Percentiles rank a stretch among this genome's conserved stretches.
Conservation (phyloP, 805 yeast species). For the Priceomyces medius region DNA sequence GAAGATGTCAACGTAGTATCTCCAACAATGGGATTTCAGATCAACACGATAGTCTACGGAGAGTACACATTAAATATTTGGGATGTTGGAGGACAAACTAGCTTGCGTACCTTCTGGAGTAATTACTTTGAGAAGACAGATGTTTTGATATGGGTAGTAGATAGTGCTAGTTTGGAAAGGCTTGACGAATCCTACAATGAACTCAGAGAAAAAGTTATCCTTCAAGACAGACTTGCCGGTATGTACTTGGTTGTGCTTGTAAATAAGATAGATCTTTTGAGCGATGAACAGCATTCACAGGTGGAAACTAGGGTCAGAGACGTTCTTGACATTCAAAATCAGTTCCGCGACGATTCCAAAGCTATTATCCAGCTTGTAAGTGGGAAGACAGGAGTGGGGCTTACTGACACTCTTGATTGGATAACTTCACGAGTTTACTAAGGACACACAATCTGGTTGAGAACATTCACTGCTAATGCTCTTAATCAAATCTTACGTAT, state of each 20-base stretch:
- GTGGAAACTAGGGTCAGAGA: slow-evolving; percentile 14
- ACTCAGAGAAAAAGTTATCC: slow-evolving; percentile 55
- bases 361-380: slow-evolving; percentile 32
- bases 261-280: slow-evolving; percentile 69
- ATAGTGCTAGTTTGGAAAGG: slow-evolving; percentile 59
- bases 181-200: slow-evolving; percentile 65
- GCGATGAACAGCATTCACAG: slow-evolving; percentile 18
- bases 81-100: slow-evolving; percentile 79
- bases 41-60: slow-evolving; percentile 51
- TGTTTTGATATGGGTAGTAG: slow-evolving; percentile 83
- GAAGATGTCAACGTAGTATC: slow-evolving; percentile 56
- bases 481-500: too few relatives aligned
- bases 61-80: slow-evolving; percentile 58
- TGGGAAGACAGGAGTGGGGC: slow-evolving; percentile 35
- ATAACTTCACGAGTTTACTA: slow-evolving; percentile 18
- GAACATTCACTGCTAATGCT: neutral
- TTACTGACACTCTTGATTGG: slow-evolving; percentile 27
- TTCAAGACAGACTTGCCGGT: slow-evolving; percentile 69
- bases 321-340: slow-evolving; percentile 17
- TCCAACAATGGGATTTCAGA: slow-evolving; percentile 91
- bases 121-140: slow-evolving; percentile 84
- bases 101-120: slow-evolving; percentile 53
- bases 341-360: slow-evolving; percentile 19
- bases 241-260: slow-evolving; percentile 64
- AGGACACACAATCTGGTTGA: neutral